These are phyloP conservation scores for Mikania micrantha DNA, from an alignment of 129 eudicot genomes.

Conservation along the genomic window DNA sequence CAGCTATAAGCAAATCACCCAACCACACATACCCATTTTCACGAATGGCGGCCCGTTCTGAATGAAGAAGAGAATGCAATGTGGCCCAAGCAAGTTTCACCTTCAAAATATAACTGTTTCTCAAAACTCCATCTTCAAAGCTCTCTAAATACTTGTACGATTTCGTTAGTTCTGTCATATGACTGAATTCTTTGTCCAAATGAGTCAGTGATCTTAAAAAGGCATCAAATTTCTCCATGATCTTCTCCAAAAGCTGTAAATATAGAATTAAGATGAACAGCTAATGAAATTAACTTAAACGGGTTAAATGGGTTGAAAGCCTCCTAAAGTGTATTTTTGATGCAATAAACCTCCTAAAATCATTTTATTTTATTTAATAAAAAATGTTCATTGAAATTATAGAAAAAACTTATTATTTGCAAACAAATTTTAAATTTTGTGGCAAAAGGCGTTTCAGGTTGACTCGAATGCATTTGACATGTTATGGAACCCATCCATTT, in stretches of 20 bases:
- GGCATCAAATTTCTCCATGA: slow-evolving; percentile 66
- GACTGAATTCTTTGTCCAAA: slow-evolving; percentile 69
- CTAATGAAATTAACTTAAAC: background rate
- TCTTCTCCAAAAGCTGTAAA: slow-evolving; percentile 77
- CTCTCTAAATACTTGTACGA: slow-evolving; percentile 58
- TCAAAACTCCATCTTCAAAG: slow-evolving; percentile 47
- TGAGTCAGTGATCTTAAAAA: slow-evolving; percentile 71
- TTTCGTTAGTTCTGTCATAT: slow-evolving; percentile 64
- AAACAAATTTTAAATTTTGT: background rate
- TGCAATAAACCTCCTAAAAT: background rate
- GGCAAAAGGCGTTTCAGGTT: background rate
- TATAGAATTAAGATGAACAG: slow-evolving; percentile 8
- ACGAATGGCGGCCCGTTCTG: slow-evolving; percentile 67
- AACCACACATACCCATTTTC: slow-evolving; percentile 91
- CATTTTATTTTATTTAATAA: background rate
- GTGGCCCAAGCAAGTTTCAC: slow-evolving; percentile 91
- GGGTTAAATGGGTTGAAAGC: background rate
- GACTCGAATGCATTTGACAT: background rate
- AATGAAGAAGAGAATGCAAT: slow-evolving; percentile 92
- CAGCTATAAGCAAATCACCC: slow-evolving; percentile 87
- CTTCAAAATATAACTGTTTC: slow-evolving; percentile 46
- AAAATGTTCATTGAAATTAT: background rate
- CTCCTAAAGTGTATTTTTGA: background rate
- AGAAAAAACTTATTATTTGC: background rate
- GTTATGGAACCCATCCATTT: background rate